A percentile compares a stretch with the other conserved stretches of the same genome.
These are phyloP conservation scores for Metrosideros polymorpha DNA, from an alignment of 441 rosid genomes.

Conservation along the genomic window DNA sequence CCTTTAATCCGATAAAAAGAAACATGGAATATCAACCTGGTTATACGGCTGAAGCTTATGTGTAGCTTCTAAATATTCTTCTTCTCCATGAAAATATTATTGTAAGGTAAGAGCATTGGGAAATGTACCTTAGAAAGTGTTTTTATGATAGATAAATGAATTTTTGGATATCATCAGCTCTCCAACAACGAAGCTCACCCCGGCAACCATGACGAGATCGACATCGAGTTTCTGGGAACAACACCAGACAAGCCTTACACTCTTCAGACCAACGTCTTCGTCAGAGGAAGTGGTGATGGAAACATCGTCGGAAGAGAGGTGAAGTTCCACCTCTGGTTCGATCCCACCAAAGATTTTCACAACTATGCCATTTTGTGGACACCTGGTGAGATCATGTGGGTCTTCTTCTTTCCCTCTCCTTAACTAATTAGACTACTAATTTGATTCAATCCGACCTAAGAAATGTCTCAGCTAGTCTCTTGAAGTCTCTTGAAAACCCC, in stretches of 20 bases:
- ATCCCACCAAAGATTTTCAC: slow-evolving; percentile 55
- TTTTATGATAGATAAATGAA: neutral
- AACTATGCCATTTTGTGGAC: slow-evolving; percentile 54
- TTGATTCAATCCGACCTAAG: neutral
- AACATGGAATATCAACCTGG: slow-evolving; percentile 24
- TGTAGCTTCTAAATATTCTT: neutral
- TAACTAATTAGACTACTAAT: neutral
- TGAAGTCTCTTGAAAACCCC: neutral
- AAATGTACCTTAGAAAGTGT: neutral
- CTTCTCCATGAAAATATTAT: neutral
- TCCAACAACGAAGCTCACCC: slow-evolving; percentile 59
- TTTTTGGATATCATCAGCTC: slow-evolving; percentile 24
- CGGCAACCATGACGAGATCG: slow-evolving; percentile 62
- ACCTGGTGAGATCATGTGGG: slow-evolving; percentile 46
- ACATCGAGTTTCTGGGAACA: slow-evolving; percentile 65
- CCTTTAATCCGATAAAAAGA: neutral
- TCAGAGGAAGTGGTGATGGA: slow-evolving; percentile 64
- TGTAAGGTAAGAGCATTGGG: neutral
- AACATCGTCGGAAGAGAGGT: slow-evolving; percentile 50
- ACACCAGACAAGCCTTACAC: slow-evolving; percentile 48
- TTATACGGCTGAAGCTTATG: slow-evolving; percentile 39
- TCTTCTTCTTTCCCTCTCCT: neutral
- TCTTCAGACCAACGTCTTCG: slow-evolving; percentile 57
- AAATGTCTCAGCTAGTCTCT: neutral
- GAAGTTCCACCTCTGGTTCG: slow-evolving; percentile 54